A percentile compares a stretch with the other conserved stretches of the same genome.
phyloP scores from a whole-genome alignment of 2,329 filamentous ascomycete species.

The Hypoxylon sp. region DNA sequence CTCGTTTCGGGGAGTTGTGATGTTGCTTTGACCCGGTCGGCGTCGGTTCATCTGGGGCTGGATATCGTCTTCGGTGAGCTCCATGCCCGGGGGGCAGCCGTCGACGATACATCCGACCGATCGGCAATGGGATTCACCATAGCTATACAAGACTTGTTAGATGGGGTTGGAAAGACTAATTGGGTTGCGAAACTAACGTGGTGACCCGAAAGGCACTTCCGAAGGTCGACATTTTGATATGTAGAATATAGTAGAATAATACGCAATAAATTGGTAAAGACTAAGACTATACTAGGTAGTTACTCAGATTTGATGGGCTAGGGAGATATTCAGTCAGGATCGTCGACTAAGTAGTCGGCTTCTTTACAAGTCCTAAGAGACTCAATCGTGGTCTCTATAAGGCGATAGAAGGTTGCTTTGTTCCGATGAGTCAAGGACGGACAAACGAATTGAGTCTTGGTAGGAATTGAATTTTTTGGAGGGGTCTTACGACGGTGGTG shows the following conservation, averaged over 20 bases:
- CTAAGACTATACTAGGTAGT: slow-evolving; percentile 2
- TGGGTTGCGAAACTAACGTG: slow-evolving; percentile 70
- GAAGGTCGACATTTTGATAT: slow-evolving; percentile 85
- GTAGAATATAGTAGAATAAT: slow-evolving; percentile 8
- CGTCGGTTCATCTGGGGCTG: slow-evolving; percentile 95
- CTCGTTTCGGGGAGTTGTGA: slow-evolving; percentile 94
- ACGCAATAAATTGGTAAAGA: not conserved
- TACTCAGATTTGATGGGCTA: not conserved
- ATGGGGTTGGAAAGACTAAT: slow-evolving; percentile 26
- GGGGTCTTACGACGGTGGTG: slow-evolving; percentile 34
- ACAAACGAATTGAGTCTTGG: slow-evolving; percentile 12
- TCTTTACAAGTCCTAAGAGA: not conserved
- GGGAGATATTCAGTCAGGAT: not conserved
- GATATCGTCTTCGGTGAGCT: slow-evolving; percentile 87
- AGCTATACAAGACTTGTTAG: slow-evolving; percentile 60
- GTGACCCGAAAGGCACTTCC: slow-evolving; percentile 86
- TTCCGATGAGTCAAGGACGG: slow-evolving; percentile 36
- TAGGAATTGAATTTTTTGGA: slow-evolving; percentile 21
- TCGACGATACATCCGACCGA: slow-evolving; percentile 97
- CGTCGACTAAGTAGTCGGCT: not conserved
- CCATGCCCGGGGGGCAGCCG: slow-evolving; percentile 88
- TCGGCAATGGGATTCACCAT: slow-evolving; percentile 91
- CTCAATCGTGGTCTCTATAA: slow-evolving; percentile 19
- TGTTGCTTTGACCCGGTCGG: slow-evolving; percentile 87
- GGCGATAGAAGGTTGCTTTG: slow-evolving; percentile 26